These are phyloP conservation scores for Perkinsus chesapeaki DNA, from an alignment of 169 alveolate species.

Conservation along the genomic window DNA sequence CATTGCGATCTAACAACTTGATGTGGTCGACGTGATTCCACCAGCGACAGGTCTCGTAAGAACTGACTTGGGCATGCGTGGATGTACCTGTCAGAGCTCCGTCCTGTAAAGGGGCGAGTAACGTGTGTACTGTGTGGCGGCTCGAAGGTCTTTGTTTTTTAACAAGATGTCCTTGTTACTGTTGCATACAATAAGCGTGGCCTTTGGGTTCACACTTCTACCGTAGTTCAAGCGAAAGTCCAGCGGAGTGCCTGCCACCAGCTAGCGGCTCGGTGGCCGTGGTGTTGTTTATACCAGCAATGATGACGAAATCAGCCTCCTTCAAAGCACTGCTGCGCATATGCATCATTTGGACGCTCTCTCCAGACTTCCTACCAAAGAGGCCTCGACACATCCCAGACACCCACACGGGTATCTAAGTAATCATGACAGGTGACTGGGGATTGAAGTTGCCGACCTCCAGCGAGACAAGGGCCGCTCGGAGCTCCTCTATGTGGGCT, in stretches of 20 bases:
- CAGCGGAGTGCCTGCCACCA: neutral
- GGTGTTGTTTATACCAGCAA: neutral
- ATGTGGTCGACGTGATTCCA: neutral
- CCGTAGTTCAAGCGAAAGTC: neutral
- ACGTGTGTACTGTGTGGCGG: neutral
- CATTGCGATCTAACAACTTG: neutral
- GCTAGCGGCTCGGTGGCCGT: neutral
- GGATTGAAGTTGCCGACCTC: neutral
- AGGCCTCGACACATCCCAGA: neutral
- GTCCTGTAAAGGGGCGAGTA: neutral
- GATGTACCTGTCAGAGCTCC: neutral
- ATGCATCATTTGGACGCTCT: neutral
- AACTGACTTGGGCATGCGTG: neutral
- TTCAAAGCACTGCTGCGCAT: neutral
- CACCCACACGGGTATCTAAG: neutral
- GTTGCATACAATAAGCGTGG: neutral
- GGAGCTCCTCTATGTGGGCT: neutral
- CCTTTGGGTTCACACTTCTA: neutral
- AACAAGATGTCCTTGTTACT: neutral
- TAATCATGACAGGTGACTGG: neutral
- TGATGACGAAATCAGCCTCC: neutral
- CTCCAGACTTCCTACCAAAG: neutral
- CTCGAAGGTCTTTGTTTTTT: neutral
- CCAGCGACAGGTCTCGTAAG: neutral
- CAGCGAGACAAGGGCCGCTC: neutral